Percentiles rank a stretch among this genome's conserved stretches.
Conservation (phyloP, 1,284 basidiomycete genomes). For the Trametes hirsuta region DNA sequence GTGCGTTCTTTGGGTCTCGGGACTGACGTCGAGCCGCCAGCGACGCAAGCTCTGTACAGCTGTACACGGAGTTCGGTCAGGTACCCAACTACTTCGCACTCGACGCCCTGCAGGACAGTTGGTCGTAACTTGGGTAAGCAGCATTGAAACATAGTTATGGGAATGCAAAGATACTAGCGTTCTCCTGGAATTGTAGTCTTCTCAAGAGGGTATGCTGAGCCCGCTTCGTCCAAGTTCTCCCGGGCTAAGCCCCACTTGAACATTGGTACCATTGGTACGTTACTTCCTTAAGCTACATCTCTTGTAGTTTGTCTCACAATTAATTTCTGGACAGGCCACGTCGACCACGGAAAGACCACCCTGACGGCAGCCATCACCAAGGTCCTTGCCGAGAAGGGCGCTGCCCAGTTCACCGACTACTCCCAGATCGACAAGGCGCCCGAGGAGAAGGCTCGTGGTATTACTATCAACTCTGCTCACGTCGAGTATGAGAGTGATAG, state of each 20-base stretch:
- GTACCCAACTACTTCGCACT: constrained; percentile 27
- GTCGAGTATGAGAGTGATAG: constrained; percentile 96
- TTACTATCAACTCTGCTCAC: constrained; percentile 95
- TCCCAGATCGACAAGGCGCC: constrained; percentile 99
- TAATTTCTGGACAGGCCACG: constrained; percentile 63
- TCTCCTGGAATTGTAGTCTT: constrained; percentile 31
- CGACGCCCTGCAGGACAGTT: constrained; percentile 25
- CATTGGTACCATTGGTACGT: constrained; percentile 88
- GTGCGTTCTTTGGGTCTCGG: background rate
- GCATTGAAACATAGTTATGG: background rate
- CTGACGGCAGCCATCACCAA: constrained; percentile 99
- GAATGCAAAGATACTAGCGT: background rate
- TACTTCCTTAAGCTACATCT: background rate
- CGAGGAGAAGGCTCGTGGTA: constrained; percentile 99
- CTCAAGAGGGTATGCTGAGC: constrained; percentile 75
- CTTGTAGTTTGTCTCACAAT: background rate
- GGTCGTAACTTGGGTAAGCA: constrained; percentile 30
- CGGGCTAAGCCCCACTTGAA: constrained; percentile 96
- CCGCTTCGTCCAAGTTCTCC: constrained; percentile 65
- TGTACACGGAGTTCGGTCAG: constrained; percentile 34
- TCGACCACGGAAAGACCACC: constrained; percentile 96
- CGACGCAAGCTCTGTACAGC: constrained; percentile 35
- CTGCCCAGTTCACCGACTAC: constrained; percentile 97
- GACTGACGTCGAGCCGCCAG: constrained; percentile 25
- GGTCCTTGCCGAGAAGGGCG: constrained; percentile 81